Evolutionary conservation across 1,139 yeast genomes (phyloP), one percentile per base, ranked within the genome.

Genomic region (Suhomyces coccinellae): DNA sequence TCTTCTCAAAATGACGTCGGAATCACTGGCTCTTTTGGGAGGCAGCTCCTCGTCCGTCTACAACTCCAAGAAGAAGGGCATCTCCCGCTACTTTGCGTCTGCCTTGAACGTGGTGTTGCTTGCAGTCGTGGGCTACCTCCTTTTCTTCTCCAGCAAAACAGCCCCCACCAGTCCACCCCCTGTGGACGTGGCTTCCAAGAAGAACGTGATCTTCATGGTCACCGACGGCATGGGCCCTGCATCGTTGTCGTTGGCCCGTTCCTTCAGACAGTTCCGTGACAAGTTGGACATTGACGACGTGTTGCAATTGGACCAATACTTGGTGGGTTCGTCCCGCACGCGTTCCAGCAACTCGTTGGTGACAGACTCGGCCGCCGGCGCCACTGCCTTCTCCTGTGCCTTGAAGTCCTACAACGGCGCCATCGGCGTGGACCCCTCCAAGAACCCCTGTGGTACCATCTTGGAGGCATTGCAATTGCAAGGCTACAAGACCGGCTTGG

Each of bases 151-250:
- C 22, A 43, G 46, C 14, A 36, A 17, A n/a, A 12, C 44, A 3
- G 41, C 38, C 1, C 27, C n/a, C 27, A 11, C 20, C 30, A 29
- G 39, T 4, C 30, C 29, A 4, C 49, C 51, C 28, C 16, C 30
- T 4, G 44, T 52, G 22, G 51, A 48, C 33, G 47, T 46, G 36
- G 41, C 40, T 33, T 45, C 43, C 43, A 54, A 53, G 48, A 56
- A 56, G 52, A 61, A 62, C 38, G 54, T 62, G 41, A 61, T 62
- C 33, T 61, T 62, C 52, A 58, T 62, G 65, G 66, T 62, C 43
- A 57, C 66, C 16, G 66, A 62, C 38, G 66, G 66, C 2, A 62
- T 61, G 65, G 66, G 66, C 10, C 65, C 66, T 2, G 65, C 65
- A 3, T 60, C 65, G 9, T 52, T 62, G 22, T 56, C 65, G 13